Percentiles rank a stretch among this genome's conserved stretches.
Conservation (phyloP, 2,329 filamentous ascomycete genomes). For the Cladosporium sp. region DNA sequence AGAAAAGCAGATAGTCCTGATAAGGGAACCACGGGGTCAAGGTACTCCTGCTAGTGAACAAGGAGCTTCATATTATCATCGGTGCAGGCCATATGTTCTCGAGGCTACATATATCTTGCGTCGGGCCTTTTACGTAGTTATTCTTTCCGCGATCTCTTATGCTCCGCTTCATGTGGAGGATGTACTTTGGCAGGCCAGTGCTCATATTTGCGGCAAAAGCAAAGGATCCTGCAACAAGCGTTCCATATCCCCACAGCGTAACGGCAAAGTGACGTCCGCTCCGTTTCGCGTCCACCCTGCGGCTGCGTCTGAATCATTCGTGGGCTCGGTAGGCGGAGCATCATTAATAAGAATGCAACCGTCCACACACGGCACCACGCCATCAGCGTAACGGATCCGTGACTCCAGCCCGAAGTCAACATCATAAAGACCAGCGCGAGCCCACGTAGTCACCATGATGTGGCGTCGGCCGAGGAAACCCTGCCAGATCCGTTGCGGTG, state of each 20-base stretch:
- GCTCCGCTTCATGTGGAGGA: not conserved
- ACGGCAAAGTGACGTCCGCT: slow-evolving; percentile 15
- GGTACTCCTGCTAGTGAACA: not conserved
- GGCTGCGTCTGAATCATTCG: not conserved
- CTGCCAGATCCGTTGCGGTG: slow-evolving; percentile 21
- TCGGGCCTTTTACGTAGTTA: not conserved
- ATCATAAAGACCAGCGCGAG: slow-evolving; percentile 17
- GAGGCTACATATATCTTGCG: not conserved
- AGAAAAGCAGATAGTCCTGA: not conserved
- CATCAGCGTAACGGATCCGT: slow-evolving; percentile 18
- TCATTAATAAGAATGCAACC: slow-evolving; percentile 19
- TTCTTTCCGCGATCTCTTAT: not conserved
- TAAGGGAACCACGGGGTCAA: not conserved
- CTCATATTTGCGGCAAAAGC: slow-evolving; percentile 12
- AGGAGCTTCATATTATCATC: not conserved
- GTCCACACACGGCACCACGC: slow-evolving; percentile 16
- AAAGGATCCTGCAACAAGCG: slow-evolving; percentile 14
- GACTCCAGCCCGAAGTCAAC: slow-evolving; percentile 16
- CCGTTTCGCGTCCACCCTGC: slow-evolving; percentile 16
- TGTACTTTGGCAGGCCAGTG: not conserved
- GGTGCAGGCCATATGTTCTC: not conserved
- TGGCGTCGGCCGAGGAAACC: slow-evolving; percentile 16
- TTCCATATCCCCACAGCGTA: slow-evolving; percentile 16
- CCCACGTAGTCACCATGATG: slow-evolving; percentile 19
- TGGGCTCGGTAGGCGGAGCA: not conserved